These are phyloP conservation scores for Yarrowia alimentaria DNA, from an alignment of 805 yeast species.

Conservation along the genomic window DNA sequence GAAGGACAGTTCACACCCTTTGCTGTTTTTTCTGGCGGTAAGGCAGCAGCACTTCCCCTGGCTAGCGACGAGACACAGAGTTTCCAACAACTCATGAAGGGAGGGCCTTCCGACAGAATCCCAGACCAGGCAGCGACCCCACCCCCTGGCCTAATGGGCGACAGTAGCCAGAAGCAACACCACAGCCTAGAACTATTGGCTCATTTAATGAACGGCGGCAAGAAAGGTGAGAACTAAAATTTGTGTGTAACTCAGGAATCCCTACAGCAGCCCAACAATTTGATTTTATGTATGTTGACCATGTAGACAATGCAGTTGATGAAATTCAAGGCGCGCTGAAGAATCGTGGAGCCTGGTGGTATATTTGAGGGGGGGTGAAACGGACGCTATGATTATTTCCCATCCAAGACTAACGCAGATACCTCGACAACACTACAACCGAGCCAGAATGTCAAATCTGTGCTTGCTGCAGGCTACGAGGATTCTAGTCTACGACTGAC, in stretches of 20 bases:
- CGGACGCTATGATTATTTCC: too few relatives aligned
- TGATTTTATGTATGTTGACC: slow-evolving; percentile 28
- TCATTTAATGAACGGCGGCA: slow-evolving; percentile 28
- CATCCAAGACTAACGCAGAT: slow-evolving; percentile 19
- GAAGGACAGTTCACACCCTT: slow-evolving; percentile 24
- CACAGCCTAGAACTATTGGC: slow-evolving; percentile 28
- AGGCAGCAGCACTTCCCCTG: slow-evolving; percentile 15
- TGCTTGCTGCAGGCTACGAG: slow-evolving; percentile 22
- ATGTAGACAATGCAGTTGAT: slow-evolving; percentile 27
- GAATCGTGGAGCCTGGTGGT: slow-evolving; percentile 23
- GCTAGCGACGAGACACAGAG: slow-evolving; percentile 15
- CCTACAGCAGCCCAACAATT: slow-evolving; percentile 28
- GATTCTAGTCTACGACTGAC: not conserved
- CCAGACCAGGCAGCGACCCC: slow-evolving; percentile 27
- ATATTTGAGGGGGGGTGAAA: too few relatives aligned
- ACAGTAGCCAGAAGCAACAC: slow-evolving; percentile 20
- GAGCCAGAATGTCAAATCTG: slow-evolving; percentile 1
- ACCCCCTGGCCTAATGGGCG: slow-evolving; percentile 27
- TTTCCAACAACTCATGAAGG: slow-evolving; percentile 19
- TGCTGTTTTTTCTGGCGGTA: slow-evolving; percentile 6
- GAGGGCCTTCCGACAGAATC: slow-evolving; percentile 17
- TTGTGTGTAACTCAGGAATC: slow-evolving; percentile 28
- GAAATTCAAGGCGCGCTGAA: slow-evolving; percentile 24
- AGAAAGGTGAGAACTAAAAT: slow-evolving; percentile 27
- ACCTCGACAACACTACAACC: not conserved